phyloP scores from a whole-genome alignment of 2,329 filamentous ascomycete genomes.

The Zymoseptoria crescenta region DNA sequence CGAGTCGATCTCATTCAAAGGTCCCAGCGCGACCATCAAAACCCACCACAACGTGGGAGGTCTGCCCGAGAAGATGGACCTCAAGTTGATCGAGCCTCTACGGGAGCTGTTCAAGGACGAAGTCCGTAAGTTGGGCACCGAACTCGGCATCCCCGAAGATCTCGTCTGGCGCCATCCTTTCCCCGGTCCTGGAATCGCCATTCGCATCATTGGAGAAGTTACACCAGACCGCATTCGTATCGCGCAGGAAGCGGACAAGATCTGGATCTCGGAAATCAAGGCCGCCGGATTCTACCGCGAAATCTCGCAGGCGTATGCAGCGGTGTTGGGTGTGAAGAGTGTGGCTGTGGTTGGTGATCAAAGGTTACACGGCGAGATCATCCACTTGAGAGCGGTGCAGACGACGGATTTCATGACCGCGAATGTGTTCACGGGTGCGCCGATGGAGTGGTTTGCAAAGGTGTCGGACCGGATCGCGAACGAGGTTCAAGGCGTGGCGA shows the following conservation, averaged over 20 bases:
- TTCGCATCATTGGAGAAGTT: conserved; percentile 77
- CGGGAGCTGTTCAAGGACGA: conserved; percentile 80
- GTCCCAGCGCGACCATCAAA: conserved; percentile 64
- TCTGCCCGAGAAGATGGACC: conserved; percentile 53
- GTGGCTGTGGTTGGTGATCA: conserved; percentile 66
- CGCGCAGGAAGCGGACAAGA: conserved; percentile 66
- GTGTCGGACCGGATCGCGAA: conserved; percentile 65
- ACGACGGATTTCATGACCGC: conserved; percentile 69
- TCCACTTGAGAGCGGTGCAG: conserved; percentile 54
- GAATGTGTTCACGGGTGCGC: conserved; percentile 57
- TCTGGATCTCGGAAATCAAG: conserved; percentile 70
- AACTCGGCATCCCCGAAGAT: conserved; percentile 64
- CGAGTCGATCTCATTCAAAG: conserved; percentile 65
- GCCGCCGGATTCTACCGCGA: conserved; percentile 65
- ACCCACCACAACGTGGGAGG: conserved; percentile 69
- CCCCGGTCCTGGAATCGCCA: conserved; percentile 66
- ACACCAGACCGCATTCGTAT: conserved; percentile 73
- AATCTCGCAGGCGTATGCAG: conserved; percentile 63
- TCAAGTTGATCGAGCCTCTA: conserved; percentile 71
- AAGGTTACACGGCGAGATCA: conserved; percentile 56
- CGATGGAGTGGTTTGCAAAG: conserved; percentile 54
- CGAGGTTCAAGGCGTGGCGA: conserved; percentile 63
- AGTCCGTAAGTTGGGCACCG: conserved; percentile 60
- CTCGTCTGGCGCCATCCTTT: conserved; percentile 74
- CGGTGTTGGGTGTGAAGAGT: conserved; percentile 56